Base-by-base conservation (phyloP, 139 green algal species). In the Chlamydomonas applanata region DNA sequence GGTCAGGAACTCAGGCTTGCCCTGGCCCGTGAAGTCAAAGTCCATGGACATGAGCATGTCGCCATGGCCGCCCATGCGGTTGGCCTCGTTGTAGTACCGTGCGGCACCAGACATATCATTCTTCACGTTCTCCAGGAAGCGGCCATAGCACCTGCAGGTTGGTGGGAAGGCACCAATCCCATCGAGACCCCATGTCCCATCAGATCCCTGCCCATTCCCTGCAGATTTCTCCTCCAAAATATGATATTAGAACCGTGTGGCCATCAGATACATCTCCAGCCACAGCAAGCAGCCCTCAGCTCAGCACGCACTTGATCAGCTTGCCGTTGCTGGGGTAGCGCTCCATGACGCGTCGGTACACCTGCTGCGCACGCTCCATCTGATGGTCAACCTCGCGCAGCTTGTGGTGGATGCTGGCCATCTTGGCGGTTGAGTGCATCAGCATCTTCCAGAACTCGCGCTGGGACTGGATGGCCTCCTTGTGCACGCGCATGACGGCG, bases 281-380 rank as follows among this genome's bases (percentile, higher is more conserved):
- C 40, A 49, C 40, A 49, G 40, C 40, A 49, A 49, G 11, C 40
- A 11, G 40, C 40, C 40, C 7, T 49, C 40, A 11, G 11, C 40
- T 19, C 40, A 49, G 40, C 40, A 49, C 40, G 40, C 40, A 74
- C 13, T 68, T 67, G n/a, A 82, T 69, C 52, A 85, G 74, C 79
- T 85, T 85, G 63, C 60, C 69, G 74, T 75, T 81, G 46, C 62
- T 74, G 61, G 79, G 79, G 71, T 85, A 85, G 69, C 74, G 79
- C 69, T 85, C 79, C 63, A 85, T 52, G 30, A 85, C 69, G 9
- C 30, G 29, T 4, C 56, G 59, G 74, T 68, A 27, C 27, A 53
- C n/a, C 27, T 29, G 40, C 35, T 56, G 33, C 0, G 53, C 54
- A 4, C 20, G 36, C 34, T 36, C 70, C 35, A 66, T 73, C 16